phyloP scores from a whole-genome alignment of 306 rosid species.

The Betula pendula region DNA sequence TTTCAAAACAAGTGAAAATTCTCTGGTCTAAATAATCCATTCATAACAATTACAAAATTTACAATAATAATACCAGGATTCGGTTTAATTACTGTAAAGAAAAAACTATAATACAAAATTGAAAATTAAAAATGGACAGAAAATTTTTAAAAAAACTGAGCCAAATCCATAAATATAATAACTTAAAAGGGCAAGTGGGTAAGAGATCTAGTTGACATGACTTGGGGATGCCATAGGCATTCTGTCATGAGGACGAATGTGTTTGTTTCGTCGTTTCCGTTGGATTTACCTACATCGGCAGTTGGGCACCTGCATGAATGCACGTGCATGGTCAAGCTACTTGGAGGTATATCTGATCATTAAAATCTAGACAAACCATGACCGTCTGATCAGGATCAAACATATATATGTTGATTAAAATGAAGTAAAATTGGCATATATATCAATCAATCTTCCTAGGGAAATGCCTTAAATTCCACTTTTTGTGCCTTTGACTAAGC shows the following conservation, averaged over 20 bases:
- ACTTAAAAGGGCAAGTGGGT: constrained; percentile 24
- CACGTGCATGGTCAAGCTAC: constrained; percentile 69
- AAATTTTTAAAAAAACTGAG: too few relatives aligned
- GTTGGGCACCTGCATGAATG: constrained; percentile 46
- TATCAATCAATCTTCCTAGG: constrained; percentile 36
- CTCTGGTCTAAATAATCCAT: constrained; percentile 2
- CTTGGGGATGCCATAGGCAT: constrained; percentile 23
- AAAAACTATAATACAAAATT: too few relatives aligned
- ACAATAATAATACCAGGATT: too few relatives aligned
- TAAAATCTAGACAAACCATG: neutral
- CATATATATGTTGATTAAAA: neutral
- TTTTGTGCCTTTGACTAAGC: constrained; percentile 31
- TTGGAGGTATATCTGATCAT: constrained; percentile 21
- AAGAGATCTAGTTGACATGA: constrained; percentile 24
- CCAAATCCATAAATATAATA: too few relatives aligned
- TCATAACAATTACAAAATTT: too few relatives aligned
- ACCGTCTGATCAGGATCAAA: neutral
- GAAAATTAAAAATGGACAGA: too few relatives aligned
- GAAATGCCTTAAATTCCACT: constrained; percentile 42
- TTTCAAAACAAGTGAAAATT: constrained; percentile 20
- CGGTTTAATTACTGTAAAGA: too few relatives aligned
- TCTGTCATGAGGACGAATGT: constrained; percentile 50
- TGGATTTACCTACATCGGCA: constrained; percentile 48
- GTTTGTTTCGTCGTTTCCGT: constrained; percentile 55
- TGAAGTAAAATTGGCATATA: neutral